A percentile compares a stretch with the other conserved stretches of the same genome.
phyloP scores from a whole-genome alignment of 768 basidiomycete genomes.

The Xerocomellus intermedius region DNA sequence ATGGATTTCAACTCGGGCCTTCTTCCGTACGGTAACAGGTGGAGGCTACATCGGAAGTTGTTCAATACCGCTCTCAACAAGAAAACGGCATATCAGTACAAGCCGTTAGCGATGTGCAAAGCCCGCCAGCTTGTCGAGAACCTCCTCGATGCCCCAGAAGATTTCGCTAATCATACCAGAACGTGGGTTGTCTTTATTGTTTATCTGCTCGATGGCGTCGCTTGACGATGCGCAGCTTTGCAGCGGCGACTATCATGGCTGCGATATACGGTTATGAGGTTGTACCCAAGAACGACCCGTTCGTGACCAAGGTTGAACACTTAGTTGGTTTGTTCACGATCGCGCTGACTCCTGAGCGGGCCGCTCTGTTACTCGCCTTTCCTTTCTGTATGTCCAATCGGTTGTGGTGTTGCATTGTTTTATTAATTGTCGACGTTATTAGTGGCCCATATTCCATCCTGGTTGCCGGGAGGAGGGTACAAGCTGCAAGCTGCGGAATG shows the following conservation, averaged over 20 bases:
- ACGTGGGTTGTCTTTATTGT: slow-evolving; percentile 21
- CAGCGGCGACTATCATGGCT: slow-evolving; percentile 24
- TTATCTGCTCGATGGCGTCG: not conserved
- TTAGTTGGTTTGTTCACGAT: slow-evolving; percentile 8
- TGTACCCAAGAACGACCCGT: slow-evolving; percentile 22
- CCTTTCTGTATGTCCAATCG: slow-evolving; percentile 24
- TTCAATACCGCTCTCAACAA: slow-evolving; percentile 21
- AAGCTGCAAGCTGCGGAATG: slow-evolving; percentile 18
- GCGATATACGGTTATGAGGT: slow-evolving; percentile 28
- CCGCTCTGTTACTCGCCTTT: slow-evolving; percentile 19
- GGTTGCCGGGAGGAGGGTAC: slow-evolving; percentile 35
- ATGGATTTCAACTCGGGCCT: slow-evolving; percentile 30
- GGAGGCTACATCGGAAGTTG: slow-evolving; percentile 33
- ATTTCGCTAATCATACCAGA: slow-evolving; percentile 15
- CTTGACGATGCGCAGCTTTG: slow-evolving; percentile 15
- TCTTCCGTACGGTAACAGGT: slow-evolving; percentile 30
- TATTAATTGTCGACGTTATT: not conserved
- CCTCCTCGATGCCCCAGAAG: slow-evolving; percentile 18
- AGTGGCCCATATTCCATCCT: slow-evolving; percentile 32
- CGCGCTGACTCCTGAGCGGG: slow-evolving; percentile 22
- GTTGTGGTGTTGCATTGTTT: too few relatives aligned
- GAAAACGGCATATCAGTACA: slow-evolving; percentile 10
- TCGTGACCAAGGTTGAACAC: slow-evolving; percentile 21
- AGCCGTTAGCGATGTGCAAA: slow-evolving; percentile 15
- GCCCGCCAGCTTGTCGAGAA: slow-evolving; percentile 23